Base-by-base conservation (phyloP, 2,329 filamentous ascomycete genomes). In the Malbranchea cinnamomea region DNA sequence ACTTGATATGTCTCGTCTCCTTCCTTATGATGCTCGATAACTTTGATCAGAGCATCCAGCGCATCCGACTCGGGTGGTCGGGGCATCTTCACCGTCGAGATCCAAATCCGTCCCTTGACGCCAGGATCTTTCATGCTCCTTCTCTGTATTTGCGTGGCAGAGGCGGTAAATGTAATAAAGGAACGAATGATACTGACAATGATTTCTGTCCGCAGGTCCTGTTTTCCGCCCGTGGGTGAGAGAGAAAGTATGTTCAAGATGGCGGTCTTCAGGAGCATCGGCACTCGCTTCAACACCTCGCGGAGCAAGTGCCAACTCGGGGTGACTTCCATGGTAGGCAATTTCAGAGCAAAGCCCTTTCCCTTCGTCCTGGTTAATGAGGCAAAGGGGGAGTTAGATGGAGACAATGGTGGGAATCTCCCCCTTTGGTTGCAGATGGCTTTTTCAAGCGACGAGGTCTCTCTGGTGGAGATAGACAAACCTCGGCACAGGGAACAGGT, bases 91-190 rank as follows among this genome's bases (percentile, higher is more conserved):
- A 79, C 74, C 32, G 71, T 78, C 43, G 74, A 76, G 14, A 92
- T 65, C 85, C 85, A 94, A 40, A 89, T 72, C 25, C 68, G 70
- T 3, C 83, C 83, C 48, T 81, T 84, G 46, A 91, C 61, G 0
- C 71, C 73, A 0, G 67, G 67, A 31, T 79, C 77, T 34, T 62
- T 69, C 25, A 68, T 56, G 1, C 70, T 68, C n/a, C 69, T 43
- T 23, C 56, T 59, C 53, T 94, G 87, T 5, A 68, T 56, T 36
- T 71, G 65, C 1, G 66, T 60, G 14, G 91, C 55, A 15, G 71
- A 61, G 10, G 54, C 57, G 2, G 54, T 51, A 3, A 59, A 55
- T 9, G 52, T 48, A 30, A 82, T 50, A 32, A 83, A 60, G 0
- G 68, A 68, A 12, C 81, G 75, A n/a, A 93, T 51, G 10, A 89